phyloP scores from a whole-genome alignment of 306 rosid species.

The Glycine soja region DNA sequence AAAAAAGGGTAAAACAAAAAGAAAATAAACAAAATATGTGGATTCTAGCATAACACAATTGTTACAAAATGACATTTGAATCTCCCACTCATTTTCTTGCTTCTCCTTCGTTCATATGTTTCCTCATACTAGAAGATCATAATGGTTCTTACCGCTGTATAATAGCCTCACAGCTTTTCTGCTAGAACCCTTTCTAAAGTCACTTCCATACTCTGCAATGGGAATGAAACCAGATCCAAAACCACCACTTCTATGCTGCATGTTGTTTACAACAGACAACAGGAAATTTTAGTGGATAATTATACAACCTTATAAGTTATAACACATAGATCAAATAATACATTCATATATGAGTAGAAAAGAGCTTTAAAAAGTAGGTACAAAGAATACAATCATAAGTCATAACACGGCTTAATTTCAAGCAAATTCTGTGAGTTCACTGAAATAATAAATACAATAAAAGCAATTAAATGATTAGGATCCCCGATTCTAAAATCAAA shows the following conservation, averaged over 20 bases:
- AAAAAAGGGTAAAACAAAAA: no score
- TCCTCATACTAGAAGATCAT: conserved; percentile 73
- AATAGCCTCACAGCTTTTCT: conserved; percentile 79
- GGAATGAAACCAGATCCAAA: conserved; percentile 83
- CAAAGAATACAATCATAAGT: no score
- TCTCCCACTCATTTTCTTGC: not conserved
- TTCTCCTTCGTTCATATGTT: not conserved
- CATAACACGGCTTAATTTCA: conserved; percentile 4
- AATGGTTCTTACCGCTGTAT: conserved; percentile 88
- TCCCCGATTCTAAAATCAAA: not conserved
- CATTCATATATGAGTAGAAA: not conserved
- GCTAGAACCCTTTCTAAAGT: conserved; percentile 62
- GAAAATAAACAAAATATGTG: not conserved
- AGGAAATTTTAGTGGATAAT: conserved; percentile 29
- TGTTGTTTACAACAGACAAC: conserved; percentile 37
- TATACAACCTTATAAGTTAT: not conserved
- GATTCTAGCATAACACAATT: not conserved
- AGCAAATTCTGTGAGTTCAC: not conserved
- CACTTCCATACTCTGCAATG: conserved; percentile 92
- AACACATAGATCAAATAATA: conserved; percentile 2
- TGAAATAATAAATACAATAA: conserved; percentile 6
- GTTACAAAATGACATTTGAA: conserved; percentile 36
- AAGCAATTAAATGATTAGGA: not conserved
- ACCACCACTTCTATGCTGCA: conserved; percentile 80
- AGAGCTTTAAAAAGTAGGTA: no score